These are phyloP conservation scores for Prunus davidiana DNA, from an alignment of 306 rosid genomes.

Conservation along the genomic window DNA sequence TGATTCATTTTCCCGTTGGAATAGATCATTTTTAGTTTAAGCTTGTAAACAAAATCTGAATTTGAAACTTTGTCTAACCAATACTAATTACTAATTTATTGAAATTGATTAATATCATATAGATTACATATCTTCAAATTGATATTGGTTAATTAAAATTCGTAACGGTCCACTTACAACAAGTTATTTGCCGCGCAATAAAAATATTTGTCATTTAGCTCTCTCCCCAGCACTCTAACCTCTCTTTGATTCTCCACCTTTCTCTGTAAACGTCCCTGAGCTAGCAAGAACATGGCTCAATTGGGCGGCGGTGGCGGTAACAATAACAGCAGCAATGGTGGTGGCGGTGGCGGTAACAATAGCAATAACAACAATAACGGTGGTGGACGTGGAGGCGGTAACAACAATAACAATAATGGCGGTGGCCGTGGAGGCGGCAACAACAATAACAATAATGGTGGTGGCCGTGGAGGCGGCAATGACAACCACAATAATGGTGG, in stretches of 20 bases:
- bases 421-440: neutral
- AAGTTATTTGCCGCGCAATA: neutral
- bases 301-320: neutral
- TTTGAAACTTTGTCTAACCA: neutral
- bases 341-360: slow-evolving; percentile 1
- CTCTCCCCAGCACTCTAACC: neutral
- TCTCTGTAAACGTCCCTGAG: neutral
- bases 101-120: neutral
- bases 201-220: neutral
- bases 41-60: neutral
- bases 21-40: neutral
- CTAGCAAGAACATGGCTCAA: slow-evolving; percentile 28
- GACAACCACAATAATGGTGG: neutral
- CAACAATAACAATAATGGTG: neutral
- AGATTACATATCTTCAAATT: slow-evolving; percentile 4
- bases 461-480: neutral
- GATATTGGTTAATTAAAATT: neutral
- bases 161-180: neutral
- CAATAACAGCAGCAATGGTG: slow-evolving; percentile 1
- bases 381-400: neutral
- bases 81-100: neutral
- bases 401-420: neutral
- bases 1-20: neutral
- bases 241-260: neutral
- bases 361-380: neutral